A percentile compares a stretch with the other conserved stretches of the same genome.
phyloP scores from a whole-genome alignment of 2,329 filamentous ascomycete genomes.

The Hypomyces perniciosus region DNA sequence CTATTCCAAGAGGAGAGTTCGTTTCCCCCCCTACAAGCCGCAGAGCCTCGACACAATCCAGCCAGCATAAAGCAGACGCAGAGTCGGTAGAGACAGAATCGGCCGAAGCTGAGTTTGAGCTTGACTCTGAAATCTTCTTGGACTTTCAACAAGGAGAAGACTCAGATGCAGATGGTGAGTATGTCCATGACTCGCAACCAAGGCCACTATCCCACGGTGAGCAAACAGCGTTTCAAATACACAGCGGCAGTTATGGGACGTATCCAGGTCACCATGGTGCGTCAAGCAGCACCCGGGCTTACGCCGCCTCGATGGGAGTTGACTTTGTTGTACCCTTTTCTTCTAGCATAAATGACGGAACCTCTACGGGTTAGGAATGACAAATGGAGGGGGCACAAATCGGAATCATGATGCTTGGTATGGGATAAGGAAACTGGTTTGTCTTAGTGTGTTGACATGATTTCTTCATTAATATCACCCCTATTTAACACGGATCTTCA shows the following conservation, averaged over 20 bases:
- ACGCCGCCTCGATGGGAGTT: background rate
- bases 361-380: background rate
- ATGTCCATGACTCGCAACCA: constrained; percentile 1
- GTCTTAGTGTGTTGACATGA: too few relatives aligned
- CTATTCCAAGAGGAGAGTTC: too few relatives aligned
- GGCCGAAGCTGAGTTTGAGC: background rate
- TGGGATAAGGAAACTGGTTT: too few relatives aligned
- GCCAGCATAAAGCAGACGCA: background rate
- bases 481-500: too few relatives aligned
- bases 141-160: background rate
- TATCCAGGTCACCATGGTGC: background rate
- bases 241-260: background rate
- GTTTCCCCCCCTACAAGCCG: background rate
- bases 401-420: too few relatives aligned
- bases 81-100: background rate
- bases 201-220: background rate
- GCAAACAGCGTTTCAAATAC: constrained; percentile 6
- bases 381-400: background rate
- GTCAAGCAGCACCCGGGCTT: background rate
- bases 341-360: constrained; percentile 1
- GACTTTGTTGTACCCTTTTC: background rate
- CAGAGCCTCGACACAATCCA: background rate
- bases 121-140: background rate
- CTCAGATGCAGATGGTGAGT: background rate
- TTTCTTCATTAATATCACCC: too few relatives aligned